These are phyloP conservation scores for Phytophthora agathidicida DNA, from an alignment of 352 stramenopile genomes.

Conservation along the genomic window DNA sequence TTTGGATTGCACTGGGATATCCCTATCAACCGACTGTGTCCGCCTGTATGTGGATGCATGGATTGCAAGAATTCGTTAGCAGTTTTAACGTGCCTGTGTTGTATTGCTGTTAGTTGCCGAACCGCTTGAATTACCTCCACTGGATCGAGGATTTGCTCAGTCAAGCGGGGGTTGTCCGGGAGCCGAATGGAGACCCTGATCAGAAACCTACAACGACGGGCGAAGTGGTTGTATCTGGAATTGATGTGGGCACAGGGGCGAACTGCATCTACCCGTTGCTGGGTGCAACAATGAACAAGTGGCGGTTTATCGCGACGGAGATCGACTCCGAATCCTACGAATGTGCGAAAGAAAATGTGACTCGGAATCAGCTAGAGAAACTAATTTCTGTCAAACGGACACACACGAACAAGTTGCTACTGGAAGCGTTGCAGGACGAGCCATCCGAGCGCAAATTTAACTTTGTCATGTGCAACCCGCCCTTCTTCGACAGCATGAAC, in stretches of 20 bases:
- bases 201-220: background rate
- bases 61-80: background rate
- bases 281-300: constrained; percentile 85
- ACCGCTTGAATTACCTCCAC: constrained; percentile 95
- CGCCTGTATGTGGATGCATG: constrained; percentile 77
- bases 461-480: constrained; percentile 97
- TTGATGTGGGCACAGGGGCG: constrained; percentile 96
- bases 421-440: constrained; percentile 51
- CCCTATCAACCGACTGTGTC: constrained; percentile 93
- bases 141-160: constrained; percentile 95
- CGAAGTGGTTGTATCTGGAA: constrained; percentile 58
- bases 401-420: constrained; percentile 46
- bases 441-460: constrained; percentile 54
- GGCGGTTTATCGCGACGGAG: constrained; percentile 95
- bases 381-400: constrained; percentile 64
- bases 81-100: constrained; percentile 1
- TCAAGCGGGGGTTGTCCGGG: constrained; percentile 24
- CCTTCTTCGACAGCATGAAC: constrained; percentile 91
- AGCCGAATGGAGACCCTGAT: constrained; percentile 3
- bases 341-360: constrained; percentile 89
- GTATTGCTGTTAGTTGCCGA: constrained; percentile 59
- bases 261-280: constrained; percentile 97
- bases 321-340: constrained; percentile 89
- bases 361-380: constrained; percentile 81
- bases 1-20: constrained; percentile 92